Percentiles rank a stretch among this genome's conserved stretches.
Conservation (phyloP, 768 basidiomycete genomes). For the Royoungia palumana region DNA sequence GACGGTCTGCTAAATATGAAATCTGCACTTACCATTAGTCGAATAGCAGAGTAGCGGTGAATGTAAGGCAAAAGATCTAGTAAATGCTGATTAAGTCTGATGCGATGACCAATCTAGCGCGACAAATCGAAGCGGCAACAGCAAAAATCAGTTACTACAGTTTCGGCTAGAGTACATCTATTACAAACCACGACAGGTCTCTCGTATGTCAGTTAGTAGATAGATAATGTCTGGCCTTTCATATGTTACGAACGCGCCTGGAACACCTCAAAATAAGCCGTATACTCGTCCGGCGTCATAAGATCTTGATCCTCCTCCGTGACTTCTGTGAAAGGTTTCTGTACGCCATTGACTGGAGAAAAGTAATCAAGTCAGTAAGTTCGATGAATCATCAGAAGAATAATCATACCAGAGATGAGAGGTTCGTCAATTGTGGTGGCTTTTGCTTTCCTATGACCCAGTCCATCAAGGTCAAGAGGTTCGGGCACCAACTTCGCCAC, state of each 20-base stretch:
- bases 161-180: slow-evolving; percentile 18
- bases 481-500: slow-evolving; percentile 41
- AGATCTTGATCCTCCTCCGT: slow-evolving; percentile 90
- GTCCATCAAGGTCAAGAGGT: slow-evolving; percentile 18
- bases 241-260: slow-evolving; percentile 38
- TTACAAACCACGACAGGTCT: slow-evolving; percentile 5
- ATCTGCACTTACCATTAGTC: slow-evolving; percentile 11
- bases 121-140: no score
- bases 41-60: not conserved
- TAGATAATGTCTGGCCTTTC: not conserved
- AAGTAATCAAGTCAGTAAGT: not conserved
- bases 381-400: not conserved
- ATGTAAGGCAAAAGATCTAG: not conserved
- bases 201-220: slow-evolving; percentile 12
- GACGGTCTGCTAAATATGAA: not conserved
- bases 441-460: not conserved
- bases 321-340: slow-evolving; percentile 72
- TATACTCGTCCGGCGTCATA: slow-evolving; percentile 94
- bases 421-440: slow-evolving; percentile 47
- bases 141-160: no score
- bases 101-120: slow-evolving; percentile 5
- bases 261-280: slow-evolving; percentile 70
- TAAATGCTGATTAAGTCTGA: slow-evolving; percentile 16
- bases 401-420: slow-evolving; percentile 58
- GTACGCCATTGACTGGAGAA: slow-evolving; percentile 65